Percentiles rank a stretch among this genome's conserved stretches.
These are phyloP conservation scores for Hyaloscypha finlandica DNA, from an alignment of 495 filamentous ascomycete genomes.

Conservation along the genomic window DNA sequence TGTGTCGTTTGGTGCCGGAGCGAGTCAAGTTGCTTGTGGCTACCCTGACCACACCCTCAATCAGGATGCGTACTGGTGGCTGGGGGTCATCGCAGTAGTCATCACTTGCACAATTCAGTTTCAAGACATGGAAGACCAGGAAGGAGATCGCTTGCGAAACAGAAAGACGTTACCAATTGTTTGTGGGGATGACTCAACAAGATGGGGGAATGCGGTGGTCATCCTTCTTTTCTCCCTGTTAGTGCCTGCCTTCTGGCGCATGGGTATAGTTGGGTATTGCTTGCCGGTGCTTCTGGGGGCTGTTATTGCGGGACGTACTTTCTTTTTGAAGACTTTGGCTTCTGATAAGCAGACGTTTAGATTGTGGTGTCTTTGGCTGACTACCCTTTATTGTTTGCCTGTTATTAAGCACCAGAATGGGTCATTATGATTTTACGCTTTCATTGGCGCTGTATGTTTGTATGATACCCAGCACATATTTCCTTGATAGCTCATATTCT, in stretches of 20 bases:
- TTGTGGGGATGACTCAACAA: slow-evolving; percentile 43
- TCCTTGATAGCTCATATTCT: background rate
- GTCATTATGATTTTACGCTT: background rate
- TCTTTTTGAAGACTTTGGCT: background rate
- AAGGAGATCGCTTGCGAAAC: slow-evolving; percentile 44
- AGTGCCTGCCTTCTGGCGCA: slow-evolving; percentile 44
- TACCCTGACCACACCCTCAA: background rate
- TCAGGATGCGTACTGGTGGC: slow-evolving; percentile 5
- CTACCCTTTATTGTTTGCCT: slow-evolving; percentile 3
- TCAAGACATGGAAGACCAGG: slow-evolving; percentile 51
- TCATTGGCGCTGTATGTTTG: background rate
- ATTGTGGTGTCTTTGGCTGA: slow-evolving; percentile 21
- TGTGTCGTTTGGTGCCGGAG: slow-evolving; percentile 37
- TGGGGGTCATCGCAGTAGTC: slow-evolving; percentile 24
- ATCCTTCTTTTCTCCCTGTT: slow-evolving; percentile 45
- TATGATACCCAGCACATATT: background rate
- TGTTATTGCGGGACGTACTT: background rate
- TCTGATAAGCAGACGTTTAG: slow-evolving; percentile 6
- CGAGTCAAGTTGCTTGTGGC: slow-evolving; percentile 30
- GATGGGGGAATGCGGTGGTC: slow-evolving; percentile 41
- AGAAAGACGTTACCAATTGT: slow-evolving; percentile 46
- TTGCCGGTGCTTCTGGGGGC: background rate
- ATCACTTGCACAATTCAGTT: slow-evolving; percentile 50
- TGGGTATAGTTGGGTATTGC: slow-evolving; percentile 18
- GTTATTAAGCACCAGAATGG: background rate